Evolutionary conservation across 257 asterid species (phyloP), one percentile per base, ranked within the genome.

Genomic region (Przewalskia tangutica): DNA sequence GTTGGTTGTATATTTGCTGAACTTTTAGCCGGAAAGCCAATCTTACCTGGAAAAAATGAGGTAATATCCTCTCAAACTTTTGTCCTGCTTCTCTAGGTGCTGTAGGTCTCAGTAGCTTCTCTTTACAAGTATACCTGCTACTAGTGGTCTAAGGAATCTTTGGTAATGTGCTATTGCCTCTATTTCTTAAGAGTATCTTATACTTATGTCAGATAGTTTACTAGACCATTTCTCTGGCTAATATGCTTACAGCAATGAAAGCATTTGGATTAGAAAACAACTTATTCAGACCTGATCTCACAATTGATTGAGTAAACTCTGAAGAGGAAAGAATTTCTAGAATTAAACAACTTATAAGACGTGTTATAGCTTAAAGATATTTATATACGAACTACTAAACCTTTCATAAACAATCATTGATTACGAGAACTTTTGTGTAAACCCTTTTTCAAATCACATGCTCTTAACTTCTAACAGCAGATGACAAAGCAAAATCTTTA

Each of bases 1-100:
- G 99, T 93, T 81, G 99, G 99, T 83, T 95, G 99, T 85, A 93
- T 95, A 83, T 95, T 95, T 85, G 98, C 98, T 73, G 99, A 95
- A 86, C 97, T 95, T 82, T 86, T 95, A 90, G 76, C 86, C 76
- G 99, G 96, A 62, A 95, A 91, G 75, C 97, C 98, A 14, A 95
- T 95, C 83, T 89, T 95, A 85, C 88, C 95, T 0, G 99, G 98
- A 53, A 95, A 91, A 89, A 88, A 82, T 83, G 99, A 93, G 99
- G 99, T 93, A 81, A 51, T 59, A 16, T 79, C 14, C 59, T 23
- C 51, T 79, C 34, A 38, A 58, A 2, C 68, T 32, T 55, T 5
- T 81, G 4, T 78, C 27, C 48, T 27, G 32, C 60, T 81, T 83
- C 14, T 56, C 38, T 56, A 48, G 60, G 60, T 48, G 60, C 7